A percentile compares a stretch with the other conserved stretches of the same genome.
Evolutionary conservation across 2,329 filamentous ascomycete species (phyloP).

Genomic region (Cercospora brassicicola): DNA sequence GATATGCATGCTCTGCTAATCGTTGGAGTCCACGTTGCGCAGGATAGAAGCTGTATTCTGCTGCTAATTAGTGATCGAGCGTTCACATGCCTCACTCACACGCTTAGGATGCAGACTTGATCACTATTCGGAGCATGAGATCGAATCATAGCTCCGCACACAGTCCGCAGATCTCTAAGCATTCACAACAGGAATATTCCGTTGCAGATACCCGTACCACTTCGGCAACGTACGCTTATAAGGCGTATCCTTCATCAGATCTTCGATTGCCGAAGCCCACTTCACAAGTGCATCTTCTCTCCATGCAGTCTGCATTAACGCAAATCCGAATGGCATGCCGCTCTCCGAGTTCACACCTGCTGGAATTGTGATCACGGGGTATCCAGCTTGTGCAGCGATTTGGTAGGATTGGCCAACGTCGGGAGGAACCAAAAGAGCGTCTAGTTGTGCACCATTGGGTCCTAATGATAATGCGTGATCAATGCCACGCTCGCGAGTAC

Average conservation of each 20-base stretch:
- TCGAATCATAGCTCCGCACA: not conserved
- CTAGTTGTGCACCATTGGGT: slow-evolving; percentile 50
- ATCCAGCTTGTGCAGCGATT: slow-evolving; percentile 73
- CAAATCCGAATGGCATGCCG: slow-evolving; percentile 50
- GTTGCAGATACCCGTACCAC: slow-evolving; percentile 43
- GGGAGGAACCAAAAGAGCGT: slow-evolving; percentile 67
- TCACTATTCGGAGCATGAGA: not conserved
- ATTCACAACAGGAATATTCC: slow-evolving; percentile 40
- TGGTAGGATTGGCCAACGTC: slow-evolving; percentile 68
- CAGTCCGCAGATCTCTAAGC: not conserved
- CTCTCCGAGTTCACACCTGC: slow-evolving; percentile 54
- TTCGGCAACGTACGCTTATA: slow-evolving; percentile 36
- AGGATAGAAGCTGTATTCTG: too few species aligned
- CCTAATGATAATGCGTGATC: slow-evolving; percentile 60
- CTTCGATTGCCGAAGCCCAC: slow-evolving; percentile 49
- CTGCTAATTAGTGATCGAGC: not conserved
- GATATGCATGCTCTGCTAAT: too few species aligned
- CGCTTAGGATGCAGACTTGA: not conserved
- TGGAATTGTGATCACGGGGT: slow-evolving; percentile 70
- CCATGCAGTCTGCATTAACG: slow-evolving; percentile 41
- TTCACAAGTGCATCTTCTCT: slow-evolving; percentile 37
- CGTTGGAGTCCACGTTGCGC: too few species aligned
- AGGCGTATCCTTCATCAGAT: slow-evolving; percentile 34
- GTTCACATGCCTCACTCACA: not conserved
- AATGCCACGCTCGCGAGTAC: slow-evolving; percentile 65